Evolutionary conservation across 805 yeast genomes (phyloP), one percentile per base, ranked within the genome.

Genomic region (Starmerella ratchasimensis): DNA sequence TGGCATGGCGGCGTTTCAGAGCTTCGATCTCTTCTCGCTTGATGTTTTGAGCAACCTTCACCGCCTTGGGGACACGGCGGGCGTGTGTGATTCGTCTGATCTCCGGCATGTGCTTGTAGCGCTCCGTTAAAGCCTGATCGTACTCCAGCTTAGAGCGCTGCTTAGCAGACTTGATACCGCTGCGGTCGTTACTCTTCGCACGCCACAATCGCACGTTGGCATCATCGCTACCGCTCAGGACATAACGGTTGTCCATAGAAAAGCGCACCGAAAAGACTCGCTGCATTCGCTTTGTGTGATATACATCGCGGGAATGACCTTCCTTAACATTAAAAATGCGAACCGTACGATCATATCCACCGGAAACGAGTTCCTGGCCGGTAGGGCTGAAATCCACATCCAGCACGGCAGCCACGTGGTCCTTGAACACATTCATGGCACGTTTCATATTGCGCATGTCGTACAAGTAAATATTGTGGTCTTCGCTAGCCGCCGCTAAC

Each of bases 231-330:
- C 96, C 98, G 42, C 83, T 73, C 36, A 86, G 61, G 25, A 90
- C 72, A 60, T 83, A 90, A 54, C 77, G 74, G 38, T 93, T 70
- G 60, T 90, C 99, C 72, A 83, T 83, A 7, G 94, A 72, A 59
- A 68, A 93, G 46, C 76, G 75, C 28, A 78, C 82, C 39, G 80
- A 71, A 59, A 84, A 82, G 9, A 90, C 80, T 42, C 88, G 77
- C 63, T 90, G 99, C 99, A 90, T 90, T 56, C 99, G 72, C 64
- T 83, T 84, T 11, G 98, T 90, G 54, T 90, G 98, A 58, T 90
- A 90, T 31, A 93, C 70, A 53, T 90, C 99, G 45, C 96, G 69
- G 5, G 94, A 80, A 59, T 88, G 97, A 26, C 98, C 97, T 45
- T 79, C 80, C 25, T 70, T 63, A 1, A 74, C 63, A 37, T 74